These are phyloP conservation scores for Pseudocercospora eumusae DNA, from an alignment of 2,329 filamentous ascomycete genomes.

Conservation along the genomic window DNA sequence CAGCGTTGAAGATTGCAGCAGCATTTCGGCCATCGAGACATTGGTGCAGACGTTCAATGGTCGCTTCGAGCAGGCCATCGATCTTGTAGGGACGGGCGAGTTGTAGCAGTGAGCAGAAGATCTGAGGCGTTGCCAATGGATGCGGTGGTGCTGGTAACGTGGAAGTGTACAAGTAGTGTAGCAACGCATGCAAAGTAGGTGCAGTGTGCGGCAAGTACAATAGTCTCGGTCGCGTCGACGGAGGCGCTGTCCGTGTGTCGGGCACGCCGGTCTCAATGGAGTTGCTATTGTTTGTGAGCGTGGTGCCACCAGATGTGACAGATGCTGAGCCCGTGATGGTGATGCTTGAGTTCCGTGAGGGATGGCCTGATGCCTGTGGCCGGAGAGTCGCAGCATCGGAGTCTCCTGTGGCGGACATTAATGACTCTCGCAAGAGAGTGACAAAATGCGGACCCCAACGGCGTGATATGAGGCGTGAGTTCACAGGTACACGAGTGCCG, in stretches of 20 bases:
- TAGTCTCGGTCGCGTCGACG: conserved; percentile 72
- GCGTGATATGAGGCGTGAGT: conserved; percentile 81
- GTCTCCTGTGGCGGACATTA: conserved; percentile 63
- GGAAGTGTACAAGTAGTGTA: conserved; percentile 93
- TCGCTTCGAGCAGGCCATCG: conserved; percentile 87
- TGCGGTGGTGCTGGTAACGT: conserved; percentile 75
- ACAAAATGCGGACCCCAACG: conserved; percentile 97
- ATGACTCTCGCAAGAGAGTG: conserved; percentile 79
- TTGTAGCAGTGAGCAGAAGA: conserved; percentile 91
- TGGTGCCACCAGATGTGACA: conserved; percentile 42
- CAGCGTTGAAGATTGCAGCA: conserved; percentile 95
- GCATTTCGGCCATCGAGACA: conserved; percentile 91
- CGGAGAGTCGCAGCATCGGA: conserved; percentile 74
- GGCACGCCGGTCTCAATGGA: conserved; percentile 47
- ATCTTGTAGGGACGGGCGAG: conserved; percentile 90
- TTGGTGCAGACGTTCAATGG: conserved; percentile 85
- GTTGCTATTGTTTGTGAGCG: conserved; percentile 51
- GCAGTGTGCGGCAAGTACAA: conserved; percentile 92
- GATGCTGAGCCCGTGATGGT: conserved; percentile 75
- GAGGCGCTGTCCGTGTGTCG: conserved; percentile 55
- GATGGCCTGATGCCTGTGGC: conserved; percentile 53
- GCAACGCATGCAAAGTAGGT: conserved; percentile 82
- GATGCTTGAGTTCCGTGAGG: conserved; percentile 75
- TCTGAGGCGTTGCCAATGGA: conserved; percentile 85
- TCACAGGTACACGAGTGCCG: conserved; percentile 89